Conservation (phyloP, 225 moss, liverwort and hornwort species). For the Straminergon stramineum region DNA sequence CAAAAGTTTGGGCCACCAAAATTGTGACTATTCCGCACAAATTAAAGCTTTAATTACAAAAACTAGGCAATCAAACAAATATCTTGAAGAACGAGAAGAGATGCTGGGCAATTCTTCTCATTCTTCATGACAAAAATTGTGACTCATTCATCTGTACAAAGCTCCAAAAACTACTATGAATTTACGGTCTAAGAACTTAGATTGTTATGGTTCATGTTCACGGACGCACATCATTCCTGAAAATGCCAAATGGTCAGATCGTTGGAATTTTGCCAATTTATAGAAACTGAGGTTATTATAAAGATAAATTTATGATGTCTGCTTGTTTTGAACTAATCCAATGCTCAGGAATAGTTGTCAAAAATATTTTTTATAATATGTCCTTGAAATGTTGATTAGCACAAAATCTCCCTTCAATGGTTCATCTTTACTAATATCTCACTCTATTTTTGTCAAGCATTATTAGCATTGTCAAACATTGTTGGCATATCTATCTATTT, state of each 20-base stretch:
- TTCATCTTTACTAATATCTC: not conserved
- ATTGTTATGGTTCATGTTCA: not conserved
- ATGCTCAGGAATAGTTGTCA: not conserved
- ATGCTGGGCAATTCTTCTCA: not conserved
- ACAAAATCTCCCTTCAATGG: not conserved
- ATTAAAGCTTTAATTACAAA: not conserved
- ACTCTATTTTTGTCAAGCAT: too few species aligned
- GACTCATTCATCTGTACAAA: not conserved
- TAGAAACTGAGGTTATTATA: not conserved
- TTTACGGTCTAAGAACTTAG: not conserved
- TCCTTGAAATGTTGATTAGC: not conserved
- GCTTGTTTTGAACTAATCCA: not conserved
- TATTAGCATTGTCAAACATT: too few species aligned
- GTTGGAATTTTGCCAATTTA: not conserved
- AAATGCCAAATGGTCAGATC: too few species aligned
- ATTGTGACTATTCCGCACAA: not conserved
- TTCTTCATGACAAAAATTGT: not conserved
- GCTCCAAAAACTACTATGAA: not conserved
- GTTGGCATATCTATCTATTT: too few species aligned
- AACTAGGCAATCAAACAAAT: not conserved
- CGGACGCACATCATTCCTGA: not conserved
- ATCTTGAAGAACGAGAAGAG: not conserved
- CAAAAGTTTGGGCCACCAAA: not conserved
- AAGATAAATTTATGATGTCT: not conserved
- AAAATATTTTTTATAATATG: not conserved